Conservation (phyloP, 768 basidiomycete genomes). For the Tulasnella sp. region DNA sequence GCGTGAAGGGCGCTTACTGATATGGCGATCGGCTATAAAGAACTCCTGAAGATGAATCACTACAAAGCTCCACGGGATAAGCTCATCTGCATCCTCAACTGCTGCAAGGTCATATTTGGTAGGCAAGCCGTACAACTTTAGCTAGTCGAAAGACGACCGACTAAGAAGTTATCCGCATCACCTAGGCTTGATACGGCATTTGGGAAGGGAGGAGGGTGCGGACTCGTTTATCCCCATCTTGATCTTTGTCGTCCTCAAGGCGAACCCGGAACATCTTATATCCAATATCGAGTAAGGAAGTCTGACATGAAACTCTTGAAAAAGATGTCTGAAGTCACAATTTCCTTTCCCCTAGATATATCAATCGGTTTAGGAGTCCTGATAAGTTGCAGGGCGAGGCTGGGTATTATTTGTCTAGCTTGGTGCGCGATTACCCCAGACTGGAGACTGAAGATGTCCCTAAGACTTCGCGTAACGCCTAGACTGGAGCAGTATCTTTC, state of each 20-base stretch:
- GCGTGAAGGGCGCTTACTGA: not conserved
- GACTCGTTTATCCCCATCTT: constrained; percentile 92
- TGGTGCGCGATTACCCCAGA: constrained; percentile 41
- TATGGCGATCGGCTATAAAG: constrained; percentile 32
- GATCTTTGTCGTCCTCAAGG: constrained; percentile 85
- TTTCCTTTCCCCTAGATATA: constrained; percentile 51
- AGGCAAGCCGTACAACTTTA: not conserved
- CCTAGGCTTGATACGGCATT: constrained; percentile 78
- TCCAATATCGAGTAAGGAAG: constrained; percentile 80
- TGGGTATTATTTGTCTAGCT: constrained; percentile 92
- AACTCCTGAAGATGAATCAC: constrained; percentile 92
- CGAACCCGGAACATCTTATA: constrained; percentile 87
- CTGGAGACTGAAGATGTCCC: not conserved
- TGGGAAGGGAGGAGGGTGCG: constrained; percentile 75
- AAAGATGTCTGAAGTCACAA: constrained; percentile 23
- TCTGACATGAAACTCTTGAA: not conserved
- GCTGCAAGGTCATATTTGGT: constrained; percentile 99
- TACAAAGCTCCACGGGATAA: constrained; percentile 99
- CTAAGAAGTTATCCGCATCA: not conserved
- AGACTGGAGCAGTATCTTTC: constrained; percentile 96
- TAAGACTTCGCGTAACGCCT: not conserved
- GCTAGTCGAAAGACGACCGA: not conserved
- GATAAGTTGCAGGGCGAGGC: constrained; percentile 86
- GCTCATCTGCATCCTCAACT: constrained; percentile 92
- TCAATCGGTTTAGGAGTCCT: constrained; percentile 88